phyloP scores from a whole-genome alignment of 306 rosid genomes.

The Cicer chorassanicum region DNA sequence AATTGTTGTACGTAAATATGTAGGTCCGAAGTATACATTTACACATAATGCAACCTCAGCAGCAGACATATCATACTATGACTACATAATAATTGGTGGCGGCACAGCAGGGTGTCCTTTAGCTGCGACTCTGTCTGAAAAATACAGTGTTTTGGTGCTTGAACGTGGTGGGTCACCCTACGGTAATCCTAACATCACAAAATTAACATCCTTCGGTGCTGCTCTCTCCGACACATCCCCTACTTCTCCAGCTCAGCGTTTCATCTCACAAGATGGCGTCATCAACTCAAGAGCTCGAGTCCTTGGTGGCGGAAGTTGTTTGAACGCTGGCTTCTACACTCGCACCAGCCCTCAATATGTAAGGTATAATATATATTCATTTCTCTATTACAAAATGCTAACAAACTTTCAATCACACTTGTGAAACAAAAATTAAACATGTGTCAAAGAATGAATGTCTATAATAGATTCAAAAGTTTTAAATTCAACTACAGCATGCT shows the following conservation, averaged over 20 bases:
- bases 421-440: too few relatives aligned
- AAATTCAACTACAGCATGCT: too few relatives aligned
- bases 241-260: constrained; percentile 78
- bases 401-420: too few relatives aligned
- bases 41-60: constrained; percentile 62
- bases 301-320: constrained; percentile 70
- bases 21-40: constrained; percentile 60
- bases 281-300: constrained; percentile 75
- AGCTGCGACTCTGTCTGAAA: constrained; percentile 77
- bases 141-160: constrained; percentile 60
- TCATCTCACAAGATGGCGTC: constrained; percentile 80
- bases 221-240: constrained; percentile 68
- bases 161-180: constrained; percentile 85
- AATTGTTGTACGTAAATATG: neutral
- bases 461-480: too few relatives aligned
- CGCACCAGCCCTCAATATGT: constrained; percentile 59
- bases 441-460: too few relatives aligned
- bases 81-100: constrained; percentile 79
- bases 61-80: constrained; percentile 57
- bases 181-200: constrained; percentile 71
- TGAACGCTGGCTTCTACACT: constrained; percentile 81
- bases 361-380: constrained; percentile 22
- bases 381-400: too few relatives aligned
- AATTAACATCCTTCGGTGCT: constrained; percentile 62
- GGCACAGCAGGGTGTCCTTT: constrained; percentile 85